Evolutionary conservation across 1,284 basidiomycete genomes (phyloP).

Genomic region (Cerioporus squamosus): DNA sequence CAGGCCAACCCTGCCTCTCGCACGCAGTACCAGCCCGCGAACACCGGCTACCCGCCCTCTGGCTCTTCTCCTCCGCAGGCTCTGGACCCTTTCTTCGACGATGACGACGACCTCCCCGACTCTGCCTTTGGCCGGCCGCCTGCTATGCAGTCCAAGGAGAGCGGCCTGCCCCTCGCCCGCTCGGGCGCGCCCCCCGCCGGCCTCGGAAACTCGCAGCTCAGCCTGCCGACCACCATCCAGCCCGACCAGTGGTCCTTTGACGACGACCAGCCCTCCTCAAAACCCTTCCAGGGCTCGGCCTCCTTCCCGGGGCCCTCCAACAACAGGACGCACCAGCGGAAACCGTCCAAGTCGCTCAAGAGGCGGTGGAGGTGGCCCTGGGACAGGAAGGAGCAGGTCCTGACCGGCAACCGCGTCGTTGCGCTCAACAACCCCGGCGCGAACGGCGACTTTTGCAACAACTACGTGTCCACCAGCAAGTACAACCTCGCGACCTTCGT

Average conservation of each 20-base stretch:
- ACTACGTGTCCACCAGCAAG: slow-evolving; percentile 95
- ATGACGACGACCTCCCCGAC: slow-evolving; percentile 65
- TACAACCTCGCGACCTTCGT: slow-evolving; percentile 91
- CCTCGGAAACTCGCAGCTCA: slow-evolving; percentile 48
- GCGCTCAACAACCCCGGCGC: slow-evolving; percentile 72
- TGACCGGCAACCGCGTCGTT: slow-evolving; percentile 71
- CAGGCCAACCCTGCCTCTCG: slow-evolving; percentile 70
- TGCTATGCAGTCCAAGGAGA: slow-evolving; percentile 73
- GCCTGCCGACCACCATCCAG: slow-evolving; percentile 42
- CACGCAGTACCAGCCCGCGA: slow-evolving; percentile 58
- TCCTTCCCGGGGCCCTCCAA: slow-evolving; percentile 40
- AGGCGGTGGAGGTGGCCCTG: slow-evolving; percentile 79
- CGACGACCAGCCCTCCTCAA: slow-evolving; percentile 50
- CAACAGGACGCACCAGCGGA: slow-evolving; percentile 23
- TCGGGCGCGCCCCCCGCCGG: slow-evolving; percentile 68
- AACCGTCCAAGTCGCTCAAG: slow-evolving; percentile 25
- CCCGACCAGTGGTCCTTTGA: slow-evolving; percentile 76
- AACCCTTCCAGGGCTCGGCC: slow-evolving; percentile 47
- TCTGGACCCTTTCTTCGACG: slow-evolving; percentile 83
- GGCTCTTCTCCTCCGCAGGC: slow-evolving; percentile 29
- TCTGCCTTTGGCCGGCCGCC: slow-evolving; percentile 62
- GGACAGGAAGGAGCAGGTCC: slow-evolving; percentile 66
- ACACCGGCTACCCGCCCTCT: slow-evolving; percentile 61
- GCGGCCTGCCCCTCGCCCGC: slow-evolving; percentile 62
- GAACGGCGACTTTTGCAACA: slow-evolving; percentile 74